Base-by-base conservation (phyloP, 495 filamentous ascomycete genomes). In the Penicillium coffeae region DNA sequence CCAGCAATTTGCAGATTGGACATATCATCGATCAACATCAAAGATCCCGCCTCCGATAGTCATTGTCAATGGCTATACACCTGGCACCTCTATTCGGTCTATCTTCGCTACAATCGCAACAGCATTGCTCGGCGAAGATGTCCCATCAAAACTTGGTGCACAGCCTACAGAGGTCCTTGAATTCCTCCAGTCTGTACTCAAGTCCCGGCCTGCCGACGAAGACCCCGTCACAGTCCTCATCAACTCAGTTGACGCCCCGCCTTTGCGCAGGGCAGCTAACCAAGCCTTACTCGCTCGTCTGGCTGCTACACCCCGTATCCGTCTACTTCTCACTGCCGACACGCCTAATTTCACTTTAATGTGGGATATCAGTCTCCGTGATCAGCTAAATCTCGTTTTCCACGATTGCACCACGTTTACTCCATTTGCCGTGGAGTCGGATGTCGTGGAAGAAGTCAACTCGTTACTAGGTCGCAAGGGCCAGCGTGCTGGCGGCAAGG, bases 401-500 rank as follows among this genome's bases (percentile, higher is more conserved):
- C 93, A 98, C 68, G 90, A 96, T 68, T 85, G 85, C 60, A 97
- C 93, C 2, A 97, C 94, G 1, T 97, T 95, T 55, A 70, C 77
- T 0, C 80, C 88, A 0, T 90, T 83, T 57, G 74, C 76, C n/a
- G 87, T 90, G 46, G 69, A 90, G 21, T 53, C 65, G 3, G 85
- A 89, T 55, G 85, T 89, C 5, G 88, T 96, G 12, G 88, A 94
- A 57, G 86, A 86, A 50, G 89, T 96, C 15, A 85, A 95, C 60
- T 81, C 86, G 54, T 77, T 96, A 0, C 78, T 97, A 0, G 90
- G 92, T 20, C 80, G 90, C 19, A 88, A 84, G 56, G 86, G 89
- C n/a, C 78, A 85, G 32, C 80, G 87, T 42, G 77, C 89, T 8
- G 90, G 88, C 42, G 94, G 93, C 13, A 89, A 89, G 54, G 94